Conservation (phyloP, 2,329 filamentous ascomycete species). For the Botrytis paeoniae region DNA sequence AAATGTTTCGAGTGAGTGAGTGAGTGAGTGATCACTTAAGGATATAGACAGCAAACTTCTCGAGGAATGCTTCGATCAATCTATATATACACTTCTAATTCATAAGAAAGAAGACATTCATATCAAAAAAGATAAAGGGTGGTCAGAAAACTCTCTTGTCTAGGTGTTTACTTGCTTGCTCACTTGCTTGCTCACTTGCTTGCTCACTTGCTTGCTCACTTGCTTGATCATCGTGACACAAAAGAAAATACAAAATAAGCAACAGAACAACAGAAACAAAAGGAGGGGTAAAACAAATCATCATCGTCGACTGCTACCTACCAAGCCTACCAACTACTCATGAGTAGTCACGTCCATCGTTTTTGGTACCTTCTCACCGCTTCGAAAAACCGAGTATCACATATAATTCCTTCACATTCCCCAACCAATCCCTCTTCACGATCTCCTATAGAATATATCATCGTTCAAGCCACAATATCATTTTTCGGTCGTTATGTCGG, state of each 20-base stretch:
- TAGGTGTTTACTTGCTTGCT: not conserved
- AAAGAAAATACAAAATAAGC: not conserved
- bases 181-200: not conserved
- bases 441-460: not conserved
- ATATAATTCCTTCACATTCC: not conserved
- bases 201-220: not conserved
- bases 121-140: not conserved
- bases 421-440: not conserved
- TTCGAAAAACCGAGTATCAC: not conserved
- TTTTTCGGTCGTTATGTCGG: slow-evolving; percentile 10
- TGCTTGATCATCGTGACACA: not conserved
- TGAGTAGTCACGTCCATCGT: not conserved
- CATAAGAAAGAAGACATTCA: not conserved
- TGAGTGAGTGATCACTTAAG: not conserved
- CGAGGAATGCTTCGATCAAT: not conserved
- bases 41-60: not conserved
- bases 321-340: not conserved
- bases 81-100: not conserved
- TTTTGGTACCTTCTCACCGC: not conserved
- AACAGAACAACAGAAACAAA: not conserved
- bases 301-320: not conserved
- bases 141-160: not conserved
- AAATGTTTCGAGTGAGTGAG: not conserved
- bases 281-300: not conserved
- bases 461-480: slow-evolving; percentile 3